These are phyloP conservation scores for Ceratocystiopsis sp. DNA, from an alignment of 2,329 filamentous ascomycete genomes.

Conservation along the genomic window DNA sequence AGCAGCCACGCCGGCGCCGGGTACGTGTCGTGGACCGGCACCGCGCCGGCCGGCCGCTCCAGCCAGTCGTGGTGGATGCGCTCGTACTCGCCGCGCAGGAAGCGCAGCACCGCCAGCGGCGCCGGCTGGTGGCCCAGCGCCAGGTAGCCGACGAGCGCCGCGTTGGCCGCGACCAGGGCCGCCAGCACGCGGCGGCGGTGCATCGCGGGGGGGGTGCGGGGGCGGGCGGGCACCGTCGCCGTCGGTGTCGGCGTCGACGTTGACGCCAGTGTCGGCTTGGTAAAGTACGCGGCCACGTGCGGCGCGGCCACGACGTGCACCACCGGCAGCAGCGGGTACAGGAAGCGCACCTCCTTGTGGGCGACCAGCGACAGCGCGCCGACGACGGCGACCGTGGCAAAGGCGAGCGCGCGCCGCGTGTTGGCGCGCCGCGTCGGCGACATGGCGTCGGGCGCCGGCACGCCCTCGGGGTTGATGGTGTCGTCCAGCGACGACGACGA, in stretches of 20 bases:
- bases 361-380: constrained; percentile 57
- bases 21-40: constrained; percentile 17
- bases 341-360: constrained; percentile 95
- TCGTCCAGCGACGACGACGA: constrained; percentile 11
- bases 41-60: constrained; percentile 11
- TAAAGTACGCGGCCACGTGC: constrained; percentile 48
- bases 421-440: constrained; percentile 19
- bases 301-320: constrained; percentile 66
- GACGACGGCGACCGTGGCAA: constrained; percentile 42
- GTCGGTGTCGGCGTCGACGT: not conserved
- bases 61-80: constrained; percentile 29
- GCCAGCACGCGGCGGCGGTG: constrained; percentile 40
- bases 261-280: constrained; percentile 15
- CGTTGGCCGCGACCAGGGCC: constrained; percentile 45
- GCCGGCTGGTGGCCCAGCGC: constrained; percentile 67
- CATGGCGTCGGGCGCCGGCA: constrained; percentile 13
- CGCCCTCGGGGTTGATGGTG: not conserved
- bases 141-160: constrained; percentile 57
- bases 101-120: constrained; percentile 54
- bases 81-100: constrained; percentile 60
- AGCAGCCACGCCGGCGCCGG: constrained; percentile 11
- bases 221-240: not conserved
- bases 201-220: constrained; percentile 14
- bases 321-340: constrained; percentile 80
- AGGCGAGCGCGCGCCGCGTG: constrained; percentile 37